These are phyloP conservation scores for Dioscorea cayenensis DNA, from an alignment of 116 monocot genomes.

Conservation along the genomic window DNA sequence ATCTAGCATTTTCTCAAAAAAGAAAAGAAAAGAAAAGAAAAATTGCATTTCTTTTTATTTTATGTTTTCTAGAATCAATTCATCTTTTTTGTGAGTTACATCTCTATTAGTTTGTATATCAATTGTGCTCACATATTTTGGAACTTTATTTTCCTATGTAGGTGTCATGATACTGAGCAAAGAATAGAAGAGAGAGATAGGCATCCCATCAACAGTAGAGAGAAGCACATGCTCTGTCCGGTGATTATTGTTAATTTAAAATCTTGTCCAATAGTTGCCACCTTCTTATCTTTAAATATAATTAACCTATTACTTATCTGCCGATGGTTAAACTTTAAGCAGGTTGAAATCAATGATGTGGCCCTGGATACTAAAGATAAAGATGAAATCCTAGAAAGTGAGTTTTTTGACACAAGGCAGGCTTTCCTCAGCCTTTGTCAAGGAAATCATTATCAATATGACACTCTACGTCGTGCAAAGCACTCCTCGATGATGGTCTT, in stretches of 20 bases:
- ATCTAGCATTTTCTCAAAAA: too few species aligned
- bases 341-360: constrained; percentile 74
- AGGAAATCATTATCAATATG: constrained; percentile 96
- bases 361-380: constrained; percentile 71
- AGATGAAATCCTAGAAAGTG: constrained; percentile 87
- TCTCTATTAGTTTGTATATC: background rate
- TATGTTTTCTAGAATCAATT: too few species aligned
- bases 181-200: constrained; percentile 73
- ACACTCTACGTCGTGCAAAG: constrained; percentile 91
- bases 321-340: constrained; percentile 7
- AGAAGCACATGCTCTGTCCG: constrained; percentile 54
- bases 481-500: constrained; percentile 99
- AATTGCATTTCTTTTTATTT: too few species aligned
- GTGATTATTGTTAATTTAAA: constrained; percentile 31
- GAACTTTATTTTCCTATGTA: constrained; percentile 7
- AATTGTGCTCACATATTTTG: background rate
- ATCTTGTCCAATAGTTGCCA: background rate
- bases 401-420: constrained; percentile 88
- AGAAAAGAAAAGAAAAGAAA: too few species aligned
- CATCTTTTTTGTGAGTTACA: background rate
- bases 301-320: background rate
- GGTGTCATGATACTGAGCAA: constrained; percentile 72
- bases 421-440: constrained; percentile 96
- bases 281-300: background rate
- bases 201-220: constrained; percentile 62